These are phyloP conservation scores for Linnemannia hyalina DNA, from an alignment of 192 early-diverging fungal species.

Conservation along the genomic window DNA sequence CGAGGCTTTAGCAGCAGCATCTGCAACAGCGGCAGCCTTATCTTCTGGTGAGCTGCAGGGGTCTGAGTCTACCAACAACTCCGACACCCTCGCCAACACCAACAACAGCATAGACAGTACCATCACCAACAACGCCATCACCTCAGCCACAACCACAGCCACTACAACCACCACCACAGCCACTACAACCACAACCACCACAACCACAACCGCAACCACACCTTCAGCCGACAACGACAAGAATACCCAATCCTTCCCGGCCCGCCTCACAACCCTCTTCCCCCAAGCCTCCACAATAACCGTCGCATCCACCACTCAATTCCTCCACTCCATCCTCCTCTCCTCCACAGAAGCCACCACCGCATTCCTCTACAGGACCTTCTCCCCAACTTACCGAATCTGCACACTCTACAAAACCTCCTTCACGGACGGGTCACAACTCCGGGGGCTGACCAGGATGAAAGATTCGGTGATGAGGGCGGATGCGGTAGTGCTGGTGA, in stretches of 20 bases:
- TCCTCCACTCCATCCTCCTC: not conserved
- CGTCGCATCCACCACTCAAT: too few species aligned
- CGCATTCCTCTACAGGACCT: conserved; percentile 44
- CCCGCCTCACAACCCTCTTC: too few species aligned
- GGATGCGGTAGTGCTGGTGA: conserved; percentile 28
- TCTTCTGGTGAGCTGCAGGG: not conserved
- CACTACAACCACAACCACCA: not conserved
- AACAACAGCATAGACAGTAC: not conserved
- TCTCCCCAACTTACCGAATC: conserved; percentile 49
- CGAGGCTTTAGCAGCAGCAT: not conserved
- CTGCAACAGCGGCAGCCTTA: not conserved
- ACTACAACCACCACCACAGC: not conserved
- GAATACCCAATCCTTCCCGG: too few species aligned
- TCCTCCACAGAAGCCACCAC: conserved; percentile 13
- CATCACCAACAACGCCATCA: not conserved
- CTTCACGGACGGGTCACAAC: conserved; percentile 34
- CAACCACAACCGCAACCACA: not conserved
- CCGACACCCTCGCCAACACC: not conserved
- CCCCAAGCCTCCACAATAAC: too few species aligned
- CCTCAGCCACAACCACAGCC: not conserved
- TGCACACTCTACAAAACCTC: conserved; percentile 31
- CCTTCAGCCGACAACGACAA: not conserved
- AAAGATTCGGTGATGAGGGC: conserved; percentile 18
- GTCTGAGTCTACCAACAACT: not conserved
- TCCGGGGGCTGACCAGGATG: conserved; percentile 37